Percentiles rank a stretch among this genome's conserved stretches.
Conservation (phyloP, 257 asterid genomes). For the Ehretia macrophylla region DNA sequence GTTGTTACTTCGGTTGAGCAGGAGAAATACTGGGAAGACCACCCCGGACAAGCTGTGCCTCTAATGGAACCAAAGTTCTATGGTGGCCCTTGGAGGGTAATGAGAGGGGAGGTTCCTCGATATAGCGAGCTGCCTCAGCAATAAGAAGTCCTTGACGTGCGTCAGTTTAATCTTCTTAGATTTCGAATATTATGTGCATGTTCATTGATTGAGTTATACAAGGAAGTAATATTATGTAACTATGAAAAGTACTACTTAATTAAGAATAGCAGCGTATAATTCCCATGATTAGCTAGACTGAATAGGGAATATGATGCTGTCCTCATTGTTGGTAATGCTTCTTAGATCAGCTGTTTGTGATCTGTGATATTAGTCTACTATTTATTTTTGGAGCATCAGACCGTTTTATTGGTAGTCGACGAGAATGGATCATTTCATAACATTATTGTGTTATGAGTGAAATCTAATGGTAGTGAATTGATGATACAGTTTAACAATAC, state of each 20-base stretch:
- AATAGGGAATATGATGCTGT: too few species aligned
- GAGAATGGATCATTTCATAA: too few species aligned
- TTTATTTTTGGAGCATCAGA: too few species aligned
- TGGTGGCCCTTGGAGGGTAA: constrained; percentile 87
- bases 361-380: too few species aligned
- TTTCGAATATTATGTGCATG: neutral
- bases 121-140: constrained; percentile 22
- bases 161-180: neutral
- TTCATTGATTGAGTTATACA: neutral
- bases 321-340: too few species aligned
- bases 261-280: neutral
- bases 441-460: too few species aligned
- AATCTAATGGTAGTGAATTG: too few species aligned
- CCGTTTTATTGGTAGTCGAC: too few species aligned
- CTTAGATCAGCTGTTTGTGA: too few species aligned
- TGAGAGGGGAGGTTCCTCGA: constrained; percentile 75
- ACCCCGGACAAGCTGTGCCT: constrained; percentile 83
- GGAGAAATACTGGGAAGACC: constrained; percentile 93
- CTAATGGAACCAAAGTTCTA: constrained; percentile 86
- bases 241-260: neutral
- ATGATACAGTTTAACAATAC: too few species aligned
- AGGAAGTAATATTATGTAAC: neutral
- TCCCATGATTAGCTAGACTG: neutral
- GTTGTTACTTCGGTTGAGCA: constrained; percentile 16
- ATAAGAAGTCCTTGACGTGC: neutral